Base-by-base conservation (phyloP, 176 grass and related monocot species). In the Phyllostachys edulis region DNA sequence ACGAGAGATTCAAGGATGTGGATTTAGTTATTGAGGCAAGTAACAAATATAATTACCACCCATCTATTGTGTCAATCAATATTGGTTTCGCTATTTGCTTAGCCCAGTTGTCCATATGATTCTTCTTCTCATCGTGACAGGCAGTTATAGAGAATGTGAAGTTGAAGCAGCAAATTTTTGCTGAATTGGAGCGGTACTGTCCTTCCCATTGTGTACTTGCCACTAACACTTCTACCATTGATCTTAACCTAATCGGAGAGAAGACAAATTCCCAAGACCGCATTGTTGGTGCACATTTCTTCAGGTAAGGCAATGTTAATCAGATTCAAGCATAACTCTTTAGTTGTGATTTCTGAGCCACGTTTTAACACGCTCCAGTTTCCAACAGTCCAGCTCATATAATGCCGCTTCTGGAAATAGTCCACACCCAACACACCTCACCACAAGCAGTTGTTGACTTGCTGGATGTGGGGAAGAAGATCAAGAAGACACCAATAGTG, bases 401-500 rank as follows among this genome's bases (percentile, higher is more conserved):
- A 80, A 95, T 94, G 91, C 96, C 93, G 46, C 96, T 98, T 50
- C 76, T 98, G 73, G 96, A 98, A 88, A 98, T 98, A 86, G 91
- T 98, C 8, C 88, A 81, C 12, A 95, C 93, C 23, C 26, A 90
- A 45, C 89, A 80, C 62, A 95, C 96, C 10, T 94, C 93, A 62
- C 85, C 96, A 18, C 96, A 96, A 84, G 92, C 90, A 71, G 81
- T 98, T 82, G 86, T 95, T 74, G 93, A 95, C 76, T 87, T 98
- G 67, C 69, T 98, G 55, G 91, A 95, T 87, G 77, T 98, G 52
- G 96, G 91, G 14, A 92, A 98, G 75, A 98, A 90, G 63, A 95
- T 98, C 45, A 94, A 83, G 64, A 98, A 98, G 77, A 98, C 96
- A 11, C 82, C 96, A 41, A 94, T 98, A 84, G 96, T 95, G 63